A percentile compares a stretch with the other conserved stretches of the same genome.
phyloP scores from a whole-genome alignment of 2,329 filamentous ascomycete species.

The Microdochium bolleyi region DNA sequence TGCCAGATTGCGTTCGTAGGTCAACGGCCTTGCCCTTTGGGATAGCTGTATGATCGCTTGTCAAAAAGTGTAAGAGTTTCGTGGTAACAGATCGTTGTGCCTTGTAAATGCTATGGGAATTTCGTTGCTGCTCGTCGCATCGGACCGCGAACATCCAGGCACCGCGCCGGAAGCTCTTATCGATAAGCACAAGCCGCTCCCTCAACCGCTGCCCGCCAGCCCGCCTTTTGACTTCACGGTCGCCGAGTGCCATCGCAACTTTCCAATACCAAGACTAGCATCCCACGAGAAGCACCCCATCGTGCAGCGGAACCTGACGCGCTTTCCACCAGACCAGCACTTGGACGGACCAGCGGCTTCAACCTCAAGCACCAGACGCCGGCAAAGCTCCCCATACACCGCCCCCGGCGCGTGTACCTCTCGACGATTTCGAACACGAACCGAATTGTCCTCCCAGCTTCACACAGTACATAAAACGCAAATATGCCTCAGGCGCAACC shows the following conservation, averaged over 20 bases:
- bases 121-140: slow-evolving; percentile 13
- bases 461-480: slow-evolving; percentile 10
- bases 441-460: no score
- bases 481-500: slow-evolving; percentile 98
- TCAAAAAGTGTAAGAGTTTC: no score
- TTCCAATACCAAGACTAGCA: background rate
- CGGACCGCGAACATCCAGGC: slow-evolving; percentile 4
- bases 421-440: no score
- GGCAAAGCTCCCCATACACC: no score
- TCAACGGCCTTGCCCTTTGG: no score
- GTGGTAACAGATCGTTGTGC: no score
- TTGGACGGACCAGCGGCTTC: no score
- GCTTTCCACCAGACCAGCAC: background rate
- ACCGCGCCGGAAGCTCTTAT: slow-evolving; percentile 3
- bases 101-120: no score
- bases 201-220: background rate
- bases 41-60: no score
- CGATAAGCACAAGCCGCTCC: slow-evolving; percentile 1
- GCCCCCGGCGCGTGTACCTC: no score
- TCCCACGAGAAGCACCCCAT: background rate
- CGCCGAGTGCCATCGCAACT: background rate
- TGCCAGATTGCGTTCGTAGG: no score
- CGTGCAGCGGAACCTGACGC: background rate
- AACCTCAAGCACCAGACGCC: no score
- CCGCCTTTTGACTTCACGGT: background rate